Conservation (phyloP, 228 moss, liverwort and hornwort genomes). For the Sphagnum magellanicum region DNA sequence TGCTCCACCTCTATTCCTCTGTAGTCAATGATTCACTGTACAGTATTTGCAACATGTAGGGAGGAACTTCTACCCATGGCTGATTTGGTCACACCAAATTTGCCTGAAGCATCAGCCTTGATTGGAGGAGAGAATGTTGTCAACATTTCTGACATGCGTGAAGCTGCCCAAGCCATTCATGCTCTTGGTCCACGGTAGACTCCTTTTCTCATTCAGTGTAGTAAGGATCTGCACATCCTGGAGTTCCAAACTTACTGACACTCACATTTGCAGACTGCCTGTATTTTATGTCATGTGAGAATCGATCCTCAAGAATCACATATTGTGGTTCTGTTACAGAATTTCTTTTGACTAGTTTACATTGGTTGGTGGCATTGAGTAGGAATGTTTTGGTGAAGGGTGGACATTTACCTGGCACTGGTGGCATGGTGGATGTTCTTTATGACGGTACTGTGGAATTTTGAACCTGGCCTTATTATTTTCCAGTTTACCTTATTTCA, state of each 20-base stretch:
- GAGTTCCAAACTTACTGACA: neutral
- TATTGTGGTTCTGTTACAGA: too few species aligned
- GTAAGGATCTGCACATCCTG: neutral
- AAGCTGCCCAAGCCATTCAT: slow-evolving; percentile 82
- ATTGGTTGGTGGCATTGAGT: slow-evolving; percentile 5
- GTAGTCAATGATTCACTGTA: too few species aligned
- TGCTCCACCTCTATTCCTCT: too few species aligned
- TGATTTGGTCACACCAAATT: slow-evolving; percentile 88
- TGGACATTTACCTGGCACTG: slow-evolving; percentile 69
- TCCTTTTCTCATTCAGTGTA: neutral
- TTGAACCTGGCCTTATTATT: neutral
- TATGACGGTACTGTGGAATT: slow-evolving; percentile 59
- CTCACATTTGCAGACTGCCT: neutral
- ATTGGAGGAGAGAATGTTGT: slow-evolving; percentile 58
- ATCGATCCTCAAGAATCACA: too few species aligned
- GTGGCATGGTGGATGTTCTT: slow-evolving; percentile 69
- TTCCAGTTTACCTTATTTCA: too few species aligned
- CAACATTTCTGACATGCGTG: slow-evolving; percentile 70
- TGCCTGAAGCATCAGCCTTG: slow-evolving; percentile 78
- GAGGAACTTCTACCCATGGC: slow-evolving; percentile 74
- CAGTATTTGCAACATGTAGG: slow-evolving; percentile 18
- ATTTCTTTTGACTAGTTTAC: neutral
- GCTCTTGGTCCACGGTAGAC: slow-evolving; percentile 81
- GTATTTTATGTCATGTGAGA: neutral
- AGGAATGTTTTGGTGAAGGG: slow-evolving; percentile 95